phyloP scores from a whole-genome alignment of 2,329 filamentous ascomycete genomes.

The Penicillium olsonii region DNA sequence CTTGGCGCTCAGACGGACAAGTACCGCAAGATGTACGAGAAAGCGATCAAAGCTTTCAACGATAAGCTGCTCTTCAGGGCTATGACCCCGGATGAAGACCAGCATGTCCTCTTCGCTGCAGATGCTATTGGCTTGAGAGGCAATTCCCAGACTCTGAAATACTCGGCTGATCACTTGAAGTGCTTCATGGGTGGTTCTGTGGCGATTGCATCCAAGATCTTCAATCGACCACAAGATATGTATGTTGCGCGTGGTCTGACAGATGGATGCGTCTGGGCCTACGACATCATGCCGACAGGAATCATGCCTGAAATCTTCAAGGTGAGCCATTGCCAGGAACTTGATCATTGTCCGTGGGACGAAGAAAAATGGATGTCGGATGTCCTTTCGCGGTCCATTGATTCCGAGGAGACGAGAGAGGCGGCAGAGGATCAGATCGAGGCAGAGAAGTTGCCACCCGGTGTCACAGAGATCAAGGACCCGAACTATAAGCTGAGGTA shows the following conservation, averaged over 20 bases:
- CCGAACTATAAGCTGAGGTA: slow-evolving; percentile 36
- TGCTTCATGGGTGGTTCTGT: slow-evolving; percentile 66
- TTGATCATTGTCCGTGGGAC: slow-evolving; percentile 54
- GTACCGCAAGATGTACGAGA: slow-evolving; percentile 47
- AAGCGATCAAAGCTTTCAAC: slow-evolving; percentile 41
- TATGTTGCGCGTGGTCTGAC: slow-evolving; percentile 58
- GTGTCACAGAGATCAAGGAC: slow-evolving; percentile 29
- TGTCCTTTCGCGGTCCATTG: slow-evolving; percentile 23
- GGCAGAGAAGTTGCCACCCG: slow-evolving; percentile 26
- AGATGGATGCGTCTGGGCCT: slow-evolving; percentile 64
- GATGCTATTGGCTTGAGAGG: slow-evolving; percentile 26
- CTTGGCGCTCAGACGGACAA: slow-evolving; percentile 44
- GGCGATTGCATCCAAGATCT: slow-evolving; percentile 60
- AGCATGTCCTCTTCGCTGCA: slow-evolving; percentile 44
- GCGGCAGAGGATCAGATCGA: slow-evolving; percentile 24
- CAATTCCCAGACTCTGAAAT: slow-evolving; percentile 23
- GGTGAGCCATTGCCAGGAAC: slow-evolving; percentile 52
- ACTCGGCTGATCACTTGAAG: slow-evolving; percentile 57
- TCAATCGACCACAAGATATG: slow-evolving; percentile 56
- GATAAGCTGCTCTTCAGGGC: slow-evolving; percentile 47
- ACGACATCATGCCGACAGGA: slow-evolving; percentile 57
- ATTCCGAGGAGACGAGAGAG: slow-evolving; percentile 17
- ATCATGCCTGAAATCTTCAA: slow-evolving; percentile 64
- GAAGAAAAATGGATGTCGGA: slow-evolving; percentile 45
- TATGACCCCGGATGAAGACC: slow-evolving; percentile 42